These are phyloP conservation scores for Phytophthora idaei DNA, from an alignment of 352 stramenopile genomes.

Conservation along the genomic window DNA sequence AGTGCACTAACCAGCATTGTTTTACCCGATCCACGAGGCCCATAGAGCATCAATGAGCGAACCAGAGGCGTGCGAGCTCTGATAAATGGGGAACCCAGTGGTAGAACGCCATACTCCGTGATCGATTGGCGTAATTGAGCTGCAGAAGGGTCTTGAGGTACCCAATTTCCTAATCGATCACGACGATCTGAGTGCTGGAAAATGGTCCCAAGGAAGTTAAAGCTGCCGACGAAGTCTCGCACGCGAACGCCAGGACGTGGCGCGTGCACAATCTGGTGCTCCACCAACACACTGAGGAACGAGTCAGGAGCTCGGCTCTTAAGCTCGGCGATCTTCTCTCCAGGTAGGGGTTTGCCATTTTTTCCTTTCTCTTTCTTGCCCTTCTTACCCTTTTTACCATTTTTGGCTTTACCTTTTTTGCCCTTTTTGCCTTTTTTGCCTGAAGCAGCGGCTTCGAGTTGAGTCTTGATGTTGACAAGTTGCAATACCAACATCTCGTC, in stretches of 20 bases:
- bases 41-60: constrained; percentile 94
- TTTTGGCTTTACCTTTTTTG: constrained; percentile 61
- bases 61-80: constrained; percentile 75
- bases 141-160: constrained; percentile 90
- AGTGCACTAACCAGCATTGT: constrained; percentile 93
- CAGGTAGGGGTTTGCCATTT: constrained; percentile 84
- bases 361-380: constrained; percentile 57
- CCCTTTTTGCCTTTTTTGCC: constrained; percentile 87
- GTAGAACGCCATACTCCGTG: constrained; percentile 92
- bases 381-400: constrained; percentile 61
- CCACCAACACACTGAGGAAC: constrained; percentile 90
- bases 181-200: constrained; percentile 69
- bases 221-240: constrained; percentile 90
- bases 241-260: constrained; percentile 48
- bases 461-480: constrained; percentile 94
- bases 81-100: constrained; percentile 80
- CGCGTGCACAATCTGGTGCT: constrained; percentile 89
- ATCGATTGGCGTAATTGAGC: constrained; percentile 90
- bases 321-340: constrained; percentile 91
- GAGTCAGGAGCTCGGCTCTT: constrained; percentile 90
- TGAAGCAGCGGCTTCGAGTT: constrained; percentile 74
- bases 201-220: constrained; percentile 90
- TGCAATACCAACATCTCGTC: constrained; percentile 95
- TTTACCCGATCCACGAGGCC: constrained; percentile 91
- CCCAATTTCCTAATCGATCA: constrained; percentile 84